Base-by-base conservation (phyloP, 1,139 yeast genomes). In the Pichia sp. region DNA sequence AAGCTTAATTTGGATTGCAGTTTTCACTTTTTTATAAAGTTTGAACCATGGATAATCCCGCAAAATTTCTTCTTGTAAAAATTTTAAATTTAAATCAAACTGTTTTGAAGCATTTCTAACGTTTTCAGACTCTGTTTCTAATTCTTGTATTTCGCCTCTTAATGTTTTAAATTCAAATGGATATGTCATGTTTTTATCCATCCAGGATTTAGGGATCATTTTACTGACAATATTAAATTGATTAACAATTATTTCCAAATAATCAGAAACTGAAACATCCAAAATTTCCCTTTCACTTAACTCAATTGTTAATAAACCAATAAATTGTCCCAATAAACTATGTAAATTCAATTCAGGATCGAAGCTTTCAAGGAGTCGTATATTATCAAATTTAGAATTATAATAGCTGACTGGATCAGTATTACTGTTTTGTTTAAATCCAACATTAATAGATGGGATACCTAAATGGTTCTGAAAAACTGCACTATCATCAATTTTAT, bases 21-120 rank as follows among this genome's bases (percentile, higher is more conserved):
- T 68, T 42, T 67, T 71, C 31, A 84, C 56, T 58, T 85, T 85
- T 50, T 71, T 73, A 54, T 70, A 72, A 46, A 73, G 66, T 52
- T 70, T 69, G 65, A 81, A 84, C 86, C 92, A 82, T 1, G 95
- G 87, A 54, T 75, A 80, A 55, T 83, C 95, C 39, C 70, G 66
- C 2, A 69, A 63, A 42, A 82, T 71, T 26, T 71, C 68, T 2
- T 62, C 62, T 52, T 76, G 78, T 16, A 84, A 67, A 2, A 59
- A 56, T 10, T 54, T 45, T 25, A 59, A 41, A 9, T 48, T 50
- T 0, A n/a, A 33, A 37, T 62, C 66, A 43, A 56, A 62, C 2
- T 43, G 38, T 2, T 20, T 11, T 4, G 58, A 43, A 12, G 43
- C 39, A 9, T 39, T 30, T 3, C 43, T 30, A 25, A 58, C 35